Conservation (phyloP, 2,329 filamentous ascomycete genomes). For the Stagonosporopsis vannaccii region DNA sequence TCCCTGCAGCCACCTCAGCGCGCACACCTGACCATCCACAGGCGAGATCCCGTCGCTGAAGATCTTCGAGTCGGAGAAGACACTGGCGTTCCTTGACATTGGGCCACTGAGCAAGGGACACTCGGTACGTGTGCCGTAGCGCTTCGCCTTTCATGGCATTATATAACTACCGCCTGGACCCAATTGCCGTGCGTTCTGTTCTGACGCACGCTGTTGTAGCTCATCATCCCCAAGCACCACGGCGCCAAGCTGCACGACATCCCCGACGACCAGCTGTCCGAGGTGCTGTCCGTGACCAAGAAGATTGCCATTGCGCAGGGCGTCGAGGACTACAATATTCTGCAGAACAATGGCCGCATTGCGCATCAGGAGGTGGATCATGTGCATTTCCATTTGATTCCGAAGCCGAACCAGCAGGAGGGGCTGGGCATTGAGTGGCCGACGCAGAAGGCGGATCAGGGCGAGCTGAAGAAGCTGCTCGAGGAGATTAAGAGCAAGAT, state of each 20-base stretch:
- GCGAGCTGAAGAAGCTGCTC: slow-evolving; percentile 76
- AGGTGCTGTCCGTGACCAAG: slow-evolving; percentile 87
- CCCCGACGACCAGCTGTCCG: slow-evolving; percentile 83
- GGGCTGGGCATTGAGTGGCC: slow-evolving; percentile 86
- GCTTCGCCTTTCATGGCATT: too few species aligned
- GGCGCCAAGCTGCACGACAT: slow-evolving; percentile 92
- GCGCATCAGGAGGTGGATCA: slow-evolving; percentile 95
- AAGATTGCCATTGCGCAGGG: slow-evolving; percentile 81
- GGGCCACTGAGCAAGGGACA: slow-evolving; percentile 88
- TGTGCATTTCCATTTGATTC: slow-evolving; percentile 97
- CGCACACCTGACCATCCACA: slow-evolving; percentile 51
- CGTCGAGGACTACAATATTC: slow-evolving; percentile 83
- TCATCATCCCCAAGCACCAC: slow-evolving; percentile 95
- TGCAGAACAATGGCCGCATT: slow-evolving; percentile 93
- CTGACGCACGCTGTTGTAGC: slow-evolving; percentile 60
- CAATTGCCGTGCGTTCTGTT: too few species aligned
- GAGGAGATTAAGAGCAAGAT: slow-evolving; percentile 92
- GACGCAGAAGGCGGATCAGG: slow-evolving; percentile 77
- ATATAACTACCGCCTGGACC: too few species aligned
- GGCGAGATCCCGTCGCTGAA: slow-evolving; percentile 97
- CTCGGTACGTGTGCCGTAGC: slow-evolving; percentile 71
- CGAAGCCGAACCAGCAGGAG: slow-evolving; percentile 85
- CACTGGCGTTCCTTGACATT: slow-evolving; percentile 95
- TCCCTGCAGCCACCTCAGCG: neutral
- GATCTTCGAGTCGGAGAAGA: slow-evolving; percentile 92